Base-by-base conservation (phyloP, 2,329 filamentous ascomycete species). In the Penicillium digitatum region DNA sequence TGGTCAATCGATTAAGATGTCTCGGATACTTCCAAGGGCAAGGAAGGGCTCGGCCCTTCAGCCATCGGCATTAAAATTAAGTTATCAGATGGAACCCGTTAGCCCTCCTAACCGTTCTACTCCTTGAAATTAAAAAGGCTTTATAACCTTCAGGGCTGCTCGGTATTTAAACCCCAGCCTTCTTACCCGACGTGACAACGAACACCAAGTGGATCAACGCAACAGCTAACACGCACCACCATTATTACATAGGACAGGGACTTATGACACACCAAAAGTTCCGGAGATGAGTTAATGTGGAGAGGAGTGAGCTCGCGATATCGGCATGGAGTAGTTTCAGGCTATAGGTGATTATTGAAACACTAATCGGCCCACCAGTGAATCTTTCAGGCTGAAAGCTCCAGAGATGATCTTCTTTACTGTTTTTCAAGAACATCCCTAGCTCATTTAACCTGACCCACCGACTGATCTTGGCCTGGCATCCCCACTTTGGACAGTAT, bases 71-170 rank as follows among this genome's bases (percentile, higher is more conserved):
- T 27, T 11, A 11, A 40, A 54, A 52, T 52, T 54, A 48, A 57
- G 56, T 61, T 59, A 62, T 61, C 56, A 56, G 58, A 61, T 57
- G 54, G 40, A 42, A 49, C 35, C n/a, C 18, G 44, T 27, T 40
- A 35, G 27, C 50, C 39, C 38, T 32, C 26, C 26, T 27, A 27
- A 8, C 6, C 2, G 26, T 5, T 27, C 9, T 8, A 7, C 26
- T 8, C 26, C 26, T 8, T 27, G 26, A 27, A 27, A 27, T n/a
- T n/a, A 27, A 27, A 27, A 27, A 27, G 6, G 6, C 26, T 22
- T 12, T 29, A 16, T 14, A n/a, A 10, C n/a, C 39, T 11, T 7
- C n/a, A 29, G 2, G n/a, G 2, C 26, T 18, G 14, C 18, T 16
- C 5, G 16, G 20, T n/a, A 11, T 8, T 6, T n/a, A 32, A 32